phyloP scores from a whole-genome alignment of 1,139 yeast species.

The Meyerozyma guilliermondii region DNA sequence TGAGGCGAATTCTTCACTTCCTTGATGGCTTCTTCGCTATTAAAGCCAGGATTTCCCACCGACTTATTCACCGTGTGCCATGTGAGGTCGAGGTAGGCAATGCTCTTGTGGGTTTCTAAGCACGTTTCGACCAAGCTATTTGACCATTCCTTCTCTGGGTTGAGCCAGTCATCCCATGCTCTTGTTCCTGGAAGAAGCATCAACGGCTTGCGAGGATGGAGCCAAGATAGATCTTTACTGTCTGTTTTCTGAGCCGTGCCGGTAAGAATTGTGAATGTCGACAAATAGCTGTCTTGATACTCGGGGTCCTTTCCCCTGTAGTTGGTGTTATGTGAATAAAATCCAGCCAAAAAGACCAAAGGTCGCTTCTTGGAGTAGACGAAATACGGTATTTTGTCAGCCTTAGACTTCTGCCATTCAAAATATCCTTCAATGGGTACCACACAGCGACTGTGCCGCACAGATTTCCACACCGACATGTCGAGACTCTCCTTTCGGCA shows the following conservation, averaged over 20 bases:
- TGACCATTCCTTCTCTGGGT: conserved; percentile 40
- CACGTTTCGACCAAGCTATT: conserved; percentile 28
- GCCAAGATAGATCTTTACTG: conserved; percentile 49
- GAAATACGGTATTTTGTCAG: conserved; percentile 57
- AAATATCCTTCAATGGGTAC: conserved; percentile 81
- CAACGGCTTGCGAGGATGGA: conserved; percentile 77
- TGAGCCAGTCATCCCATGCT: conserved; percentile 62
- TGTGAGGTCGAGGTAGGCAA: conserved; percentile 38
- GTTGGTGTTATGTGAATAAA: conserved; percentile 47
- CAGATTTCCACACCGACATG: conserved; percentile 47
- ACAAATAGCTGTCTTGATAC: conserved; percentile 21
- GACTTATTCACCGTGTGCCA: conserved; percentile 54
- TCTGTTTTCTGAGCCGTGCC: conserved; percentile 53
- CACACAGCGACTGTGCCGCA: conserved; percentile 50
- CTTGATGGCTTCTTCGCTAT: neutral
- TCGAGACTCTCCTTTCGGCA: conserved; percentile 57
- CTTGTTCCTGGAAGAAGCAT: conserved; percentile 53
- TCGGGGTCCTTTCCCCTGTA: conserved; percentile 22
- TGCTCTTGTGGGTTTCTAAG: conserved; percentile 32
- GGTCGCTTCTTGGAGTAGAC: conserved; percentile 48
- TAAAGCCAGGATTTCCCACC: conserved; percentile 54
- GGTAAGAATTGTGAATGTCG: conserved; percentile 70
- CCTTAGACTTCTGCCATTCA: conserved; percentile 58
- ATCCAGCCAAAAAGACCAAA: conserved; percentile 67
- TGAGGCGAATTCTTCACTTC: conserved; percentile 11